Evolutionary conservation across 169 alveolate genomes (phyloP), one percentile per base, ranked within the genome.

Genomic region (Ichthyophthirius multifiliis): DNA sequence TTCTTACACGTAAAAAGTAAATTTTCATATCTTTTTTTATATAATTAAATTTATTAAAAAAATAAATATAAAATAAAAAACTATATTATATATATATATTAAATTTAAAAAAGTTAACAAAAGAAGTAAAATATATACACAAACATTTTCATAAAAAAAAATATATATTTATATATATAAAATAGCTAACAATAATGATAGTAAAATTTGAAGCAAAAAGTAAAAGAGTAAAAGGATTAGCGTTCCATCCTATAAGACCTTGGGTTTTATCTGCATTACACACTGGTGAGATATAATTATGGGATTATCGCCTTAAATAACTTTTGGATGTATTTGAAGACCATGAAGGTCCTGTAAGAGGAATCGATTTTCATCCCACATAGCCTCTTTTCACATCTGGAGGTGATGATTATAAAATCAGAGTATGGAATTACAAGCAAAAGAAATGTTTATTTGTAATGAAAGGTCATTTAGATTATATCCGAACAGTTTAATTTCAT

Each of bases 261-360:
- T 98, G 99, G 99, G 78, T 96, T 74, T 86, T 98, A 43, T 96
- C 97, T 39, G 94, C 98, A 12, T 92, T 96, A 31, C 99, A 98
- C 93, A 95, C 92, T 74, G 99, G 99, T 63, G 92, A 94, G 35
- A 97, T 98, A 43, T 96, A 96, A 63, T 94, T 97, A 6, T 97
- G 97, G 97, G 99, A 98, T 85, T 98, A 97, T 84, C 91, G 97
- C 62, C 93, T 95, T 31, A 84, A 91, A 75, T 88, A 85, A 43
- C 55, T 90, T 62, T 64, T 94, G 31, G 96, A 94, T 39, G 87
- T 87, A 65, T 97, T 94, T 86, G 94, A 88, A 74, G 98, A 96
- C 43, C 99, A 98, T 85, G 99, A 97, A 63, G 99, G 99, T 2
- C 99, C 99, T 1, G 99, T 97, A 16, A 96, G 99, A 75, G 97